Evolutionary conservation across 1,139 yeast genomes (phyloP), one percentile per base, ranked within the genome.

Genomic region (Meyerozyma athensensis): DNA sequence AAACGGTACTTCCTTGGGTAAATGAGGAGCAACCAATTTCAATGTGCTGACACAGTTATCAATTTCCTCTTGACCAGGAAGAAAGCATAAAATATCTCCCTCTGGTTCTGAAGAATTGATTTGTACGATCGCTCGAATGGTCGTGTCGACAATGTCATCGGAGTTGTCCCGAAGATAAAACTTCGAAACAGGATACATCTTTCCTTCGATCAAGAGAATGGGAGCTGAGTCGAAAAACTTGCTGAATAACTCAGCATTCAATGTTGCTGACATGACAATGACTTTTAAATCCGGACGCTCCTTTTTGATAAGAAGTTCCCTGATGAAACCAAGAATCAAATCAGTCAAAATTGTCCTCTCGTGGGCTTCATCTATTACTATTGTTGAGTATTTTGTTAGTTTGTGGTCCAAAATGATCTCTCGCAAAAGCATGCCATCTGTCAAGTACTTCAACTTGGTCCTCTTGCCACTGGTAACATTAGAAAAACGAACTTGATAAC

Each of bases 61-160:
- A 58, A 92, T 92, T 55, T 92, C 98, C 55, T 92, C 99, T 58
- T 94, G 97, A 47, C 98, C 98, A 0, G 97, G 94, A 39, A 92
- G 63, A 53, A 92, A 92, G 43, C 94, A 94, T 24, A 92, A 62
- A 10, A 92, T 75, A 56, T 94, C 99, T 30, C 99, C 99, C 34
- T 77, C 71, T 18, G 74, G 83, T 56, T 92, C 97, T 2, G 85
- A 70, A 48, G 75, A 68, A 54, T 92, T 90, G 10, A 89, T 68
- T 54, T 90, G 96, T 4, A 86, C 74, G 13, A 87, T 78, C 2
- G 92, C 68, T 46, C 84, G 77, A 5, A 87, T 76, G 56, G 83
- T 71, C 2, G 86, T 75, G 50, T 89, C 97, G 3, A 90, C 90
- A 12, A 89, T 72, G 58, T 90, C 97, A 39, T 87, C 95, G 1